These are phyloP conservation scores for Sideroxylon spinosum DNA, from an alignment of 179 eudicot species.

Conservation along the genomic window DNA sequence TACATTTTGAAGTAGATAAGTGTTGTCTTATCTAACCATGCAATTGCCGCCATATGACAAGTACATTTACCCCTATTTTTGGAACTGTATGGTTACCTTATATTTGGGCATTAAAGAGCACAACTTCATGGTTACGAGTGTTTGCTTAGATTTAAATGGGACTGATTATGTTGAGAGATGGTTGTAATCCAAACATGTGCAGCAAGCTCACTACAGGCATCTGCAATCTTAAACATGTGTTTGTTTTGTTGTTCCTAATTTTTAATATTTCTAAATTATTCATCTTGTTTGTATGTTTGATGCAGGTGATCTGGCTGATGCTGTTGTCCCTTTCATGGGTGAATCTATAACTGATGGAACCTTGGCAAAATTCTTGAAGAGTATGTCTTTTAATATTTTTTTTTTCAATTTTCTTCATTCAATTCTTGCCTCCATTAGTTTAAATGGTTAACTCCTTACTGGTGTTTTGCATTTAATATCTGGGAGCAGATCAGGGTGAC, in stretches of 20 bases:
- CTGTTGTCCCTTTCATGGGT: conserved; percentile 97
- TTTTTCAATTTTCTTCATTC: not conserved
- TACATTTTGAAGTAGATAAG: not conserved
- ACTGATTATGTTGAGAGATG: not conserved
- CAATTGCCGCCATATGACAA: not conserved
- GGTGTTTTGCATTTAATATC: not conserved
- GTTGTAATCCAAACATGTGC: not conserved
- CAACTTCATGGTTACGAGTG: not conserved
- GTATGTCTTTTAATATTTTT: conserved; percentile 38
- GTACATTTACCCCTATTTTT: not conserved
- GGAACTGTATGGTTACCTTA: not conserved
- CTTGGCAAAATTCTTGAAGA: conserved; percentile 77
- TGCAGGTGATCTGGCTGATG: conserved; percentile 79
- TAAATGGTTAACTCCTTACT: not conserved
- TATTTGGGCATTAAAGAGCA: not conserved
- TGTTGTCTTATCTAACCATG: not conserved
- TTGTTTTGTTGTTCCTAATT: not conserved
- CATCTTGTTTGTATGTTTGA: conserved; percentile 3
- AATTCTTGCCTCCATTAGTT: not conserved
- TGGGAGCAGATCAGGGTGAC: conserved; percentile 82
- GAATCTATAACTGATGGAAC: conserved; percentile 98
- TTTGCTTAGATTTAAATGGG: not conserved
- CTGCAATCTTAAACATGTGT: not conserved
- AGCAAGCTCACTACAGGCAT: not conserved
- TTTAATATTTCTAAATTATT: not conserved